Conservation (phyloP, 2,329 filamentous ascomycete species). For the Cladosporium oxysporum region DNA sequence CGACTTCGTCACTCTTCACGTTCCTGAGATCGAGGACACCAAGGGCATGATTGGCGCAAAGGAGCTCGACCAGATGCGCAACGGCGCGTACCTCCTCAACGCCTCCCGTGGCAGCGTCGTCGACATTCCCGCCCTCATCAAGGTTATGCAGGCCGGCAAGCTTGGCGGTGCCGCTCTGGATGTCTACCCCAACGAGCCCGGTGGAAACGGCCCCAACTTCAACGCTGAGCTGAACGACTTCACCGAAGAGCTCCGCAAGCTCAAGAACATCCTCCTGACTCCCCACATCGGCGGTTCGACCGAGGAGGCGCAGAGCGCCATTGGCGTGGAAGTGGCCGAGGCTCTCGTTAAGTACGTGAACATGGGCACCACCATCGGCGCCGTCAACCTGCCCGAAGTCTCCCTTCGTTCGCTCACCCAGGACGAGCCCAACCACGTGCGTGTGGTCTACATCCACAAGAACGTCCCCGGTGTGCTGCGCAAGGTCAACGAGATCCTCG, state of each 20-base stretch:
- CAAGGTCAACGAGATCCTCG: constrained; percentile 92
- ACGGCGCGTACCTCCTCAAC: constrained; percentile 92
- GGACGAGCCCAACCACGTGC: constrained; percentile 85
- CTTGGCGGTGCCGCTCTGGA: constrained; percentile 93
- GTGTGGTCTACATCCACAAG: constrained; percentile 94
- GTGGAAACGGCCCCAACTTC: constrained; percentile 94
- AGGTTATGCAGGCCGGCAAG: constrained; percentile 81
- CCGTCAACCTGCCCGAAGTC: constrained; percentile 97
- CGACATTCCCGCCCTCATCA: constrained; percentile 87
- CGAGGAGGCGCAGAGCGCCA: constrained; percentile 94
- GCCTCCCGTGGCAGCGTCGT: constrained; percentile 92
- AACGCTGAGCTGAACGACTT: constrained; percentile 78
- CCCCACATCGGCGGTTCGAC: constrained; percentile 98
- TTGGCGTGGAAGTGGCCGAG: constrained; percentile 88
- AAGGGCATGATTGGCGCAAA: constrained; percentile 82
- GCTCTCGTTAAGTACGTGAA: constrained; percentile 94
- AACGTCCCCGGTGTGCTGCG: constrained; percentile 95
- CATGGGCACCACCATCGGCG: constrained; percentile 84
- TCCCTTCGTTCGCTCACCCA: constrained; percentile 84
- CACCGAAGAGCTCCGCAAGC: constrained; percentile 77
- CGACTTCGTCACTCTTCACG: constrained; percentile 93
- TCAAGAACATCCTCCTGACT: constrained; percentile 93
- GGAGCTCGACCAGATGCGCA: constrained; percentile 87
- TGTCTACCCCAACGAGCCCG: constrained; percentile 92
- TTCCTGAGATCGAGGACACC: constrained; percentile 90